phyloP scores from a whole-genome alignment of 768 basidiomycete species.

The Lactarius sanguifluus region DNA sequence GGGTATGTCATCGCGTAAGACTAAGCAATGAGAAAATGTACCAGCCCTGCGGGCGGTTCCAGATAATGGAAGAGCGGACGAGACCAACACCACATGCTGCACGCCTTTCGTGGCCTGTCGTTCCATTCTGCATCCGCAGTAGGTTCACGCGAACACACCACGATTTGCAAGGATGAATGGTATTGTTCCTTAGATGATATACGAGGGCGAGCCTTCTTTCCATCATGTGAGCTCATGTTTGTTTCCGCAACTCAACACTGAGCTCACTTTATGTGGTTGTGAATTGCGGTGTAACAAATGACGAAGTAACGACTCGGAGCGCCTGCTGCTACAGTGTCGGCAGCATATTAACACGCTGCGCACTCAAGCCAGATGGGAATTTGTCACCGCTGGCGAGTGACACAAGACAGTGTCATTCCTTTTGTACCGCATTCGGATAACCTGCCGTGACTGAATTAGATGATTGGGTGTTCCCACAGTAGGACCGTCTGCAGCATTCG shows the following conservation, averaged over 20 bases:
- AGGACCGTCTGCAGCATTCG: not conserved
- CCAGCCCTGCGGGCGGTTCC: not conserved
- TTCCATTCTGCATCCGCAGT: not conserved
- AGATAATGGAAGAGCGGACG: not conserved
- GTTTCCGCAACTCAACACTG: not conserved
- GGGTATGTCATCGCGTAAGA: slow-evolving; percentile 1
- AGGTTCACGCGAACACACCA: not conserved
- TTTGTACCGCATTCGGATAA: slow-evolving; percentile 11
- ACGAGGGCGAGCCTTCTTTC: not conserved
- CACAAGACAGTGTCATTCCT: slow-evolving; percentile 10
- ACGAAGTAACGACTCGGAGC: slow-evolving; percentile 5
- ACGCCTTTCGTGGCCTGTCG: not conserved
- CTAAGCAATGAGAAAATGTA: slow-evolving; percentile 1
- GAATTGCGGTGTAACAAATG: not conserved
- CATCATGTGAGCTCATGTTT: not conserved
- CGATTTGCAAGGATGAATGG: not conserved
- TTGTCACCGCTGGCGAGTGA: slow-evolving; percentile 6
- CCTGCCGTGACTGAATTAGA: slow-evolving; percentile 12
- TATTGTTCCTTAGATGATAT: not conserved
- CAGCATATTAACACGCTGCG: not conserved
- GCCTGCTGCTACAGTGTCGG: not conserved
- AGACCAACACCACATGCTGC: not conserved
- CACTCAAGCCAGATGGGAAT: slow-evolving; percentile 5
- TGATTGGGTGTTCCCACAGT: slow-evolving; percentile 6
- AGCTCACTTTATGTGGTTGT: not conserved